Evolutionary conservation across 176 grass and related monocot species (phyloP).

Genomic region (Neostapfia colusana): DNA sequence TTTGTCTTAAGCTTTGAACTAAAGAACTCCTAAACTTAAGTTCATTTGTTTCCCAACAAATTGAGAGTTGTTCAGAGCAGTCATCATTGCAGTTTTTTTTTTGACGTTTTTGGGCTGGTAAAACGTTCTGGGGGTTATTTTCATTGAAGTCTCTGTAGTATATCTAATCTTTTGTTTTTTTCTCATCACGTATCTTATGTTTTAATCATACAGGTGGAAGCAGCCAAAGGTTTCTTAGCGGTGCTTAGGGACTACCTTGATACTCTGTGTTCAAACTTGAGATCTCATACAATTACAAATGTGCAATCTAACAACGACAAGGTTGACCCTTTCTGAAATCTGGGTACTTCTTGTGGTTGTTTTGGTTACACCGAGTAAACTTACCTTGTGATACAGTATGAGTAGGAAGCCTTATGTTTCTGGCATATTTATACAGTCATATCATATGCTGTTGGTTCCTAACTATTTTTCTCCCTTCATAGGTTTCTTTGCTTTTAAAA

Average conservation of each 20-base stretch:
- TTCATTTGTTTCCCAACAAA: constrained; percentile 1
- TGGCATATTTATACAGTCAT: not conserved
- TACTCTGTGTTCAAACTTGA: constrained; percentile 84
- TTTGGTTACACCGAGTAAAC: not conserved
- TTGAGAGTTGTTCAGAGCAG: not conserved
- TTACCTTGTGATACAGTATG: not conserved
- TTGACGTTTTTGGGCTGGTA: not conserved
- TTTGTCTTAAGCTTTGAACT: constrained; percentile 3
- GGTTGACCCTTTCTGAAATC: constrained; percentile 43
- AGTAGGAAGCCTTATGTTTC: not conserved
- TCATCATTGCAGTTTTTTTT: not conserved
- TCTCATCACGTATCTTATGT: not conserved
- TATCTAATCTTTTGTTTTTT: not conserved
- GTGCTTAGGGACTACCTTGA: constrained; percentile 92
- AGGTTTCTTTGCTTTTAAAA: constrained; percentile 96
- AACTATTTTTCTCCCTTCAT: constrained; percentile 28
- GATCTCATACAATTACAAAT: constrained; percentile 98
- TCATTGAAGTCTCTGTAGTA: not conserved
- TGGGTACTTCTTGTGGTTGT: not conserved
- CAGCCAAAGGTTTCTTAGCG: constrained; percentile 95
- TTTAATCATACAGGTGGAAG: constrained; percentile 73
- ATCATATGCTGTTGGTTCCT: not conserved
- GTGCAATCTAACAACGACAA: constrained; percentile 99
- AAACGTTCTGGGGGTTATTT: constrained; percentile 7
- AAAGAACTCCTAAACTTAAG: not conserved